Base-by-base conservation (phyloP, 192 early-diverging fungal species). In the Coemansia sp. region DNA sequence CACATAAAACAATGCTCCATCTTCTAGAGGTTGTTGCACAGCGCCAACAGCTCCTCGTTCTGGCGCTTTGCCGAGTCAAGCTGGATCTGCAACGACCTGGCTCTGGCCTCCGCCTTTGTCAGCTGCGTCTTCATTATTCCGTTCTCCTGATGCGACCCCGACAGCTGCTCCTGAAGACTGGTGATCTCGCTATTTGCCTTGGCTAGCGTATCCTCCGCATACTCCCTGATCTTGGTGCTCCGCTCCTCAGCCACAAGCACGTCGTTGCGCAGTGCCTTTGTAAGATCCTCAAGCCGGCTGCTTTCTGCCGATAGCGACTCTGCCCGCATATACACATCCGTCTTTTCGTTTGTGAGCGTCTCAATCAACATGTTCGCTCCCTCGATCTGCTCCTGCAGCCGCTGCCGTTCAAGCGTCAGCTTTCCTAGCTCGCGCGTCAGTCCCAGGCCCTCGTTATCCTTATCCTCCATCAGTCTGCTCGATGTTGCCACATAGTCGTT, bases 61-160 rank as follows among this genome's bases (percentile, higher is more conserved):
- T 76, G 79, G 22, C 69, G 65, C 56, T 73, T 77, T 5, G 70
- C 63, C 42, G 70, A 71, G 35, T 77, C 70, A 15, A 77, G 66
- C 61, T 77, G 70, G 56, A 72, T 77, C 67, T 71, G 66, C 38
- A 69, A 48, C 9, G 75, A 77, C 52, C 43, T 62, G 41, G 63
- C 49, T 22, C 67, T 63, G 15, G 69, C 62, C 23, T 77, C 75
- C 0, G 75, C 55, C 43, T 72, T 71, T 45, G 62, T 38, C 5
- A 38, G 20, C 59, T 77, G 75, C 3, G 58, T 48, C 48, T 57
- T 67, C 13, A 69, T 52, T 22, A n/a, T 15, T 3, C 19, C 57
- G 11, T 53, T 45, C 50, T 77, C 75, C 45, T 72, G 65, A 2
- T 48, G 62, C 33, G 52, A 22, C 20, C 41, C 54, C n/a, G 46